Base-by-base conservation (phyloP, 257 asterid species). In the Rhazya stricta region DNA sequence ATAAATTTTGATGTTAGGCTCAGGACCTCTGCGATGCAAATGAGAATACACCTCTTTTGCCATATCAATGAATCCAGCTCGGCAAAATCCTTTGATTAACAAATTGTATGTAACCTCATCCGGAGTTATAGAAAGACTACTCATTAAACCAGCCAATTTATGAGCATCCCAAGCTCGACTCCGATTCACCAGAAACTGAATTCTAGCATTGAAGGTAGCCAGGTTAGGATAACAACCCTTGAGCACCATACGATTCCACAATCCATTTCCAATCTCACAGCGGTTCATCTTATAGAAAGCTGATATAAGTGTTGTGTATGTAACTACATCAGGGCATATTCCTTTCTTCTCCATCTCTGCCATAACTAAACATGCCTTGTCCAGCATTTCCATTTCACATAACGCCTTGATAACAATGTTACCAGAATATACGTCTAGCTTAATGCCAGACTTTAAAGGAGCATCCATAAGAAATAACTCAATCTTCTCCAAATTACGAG, bases 131-230 rank as follows among this genome's bases (percentile, higher is more conserved):
- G 81, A 76, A 34, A 70, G 39, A 5, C 77, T 34, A 63, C 81
- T 87, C 96, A 92, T 92, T 76, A 76, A 78, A 48, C 41, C 60
- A 83, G 89, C 74, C 80, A 89, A 60, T 79, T 84, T 85, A 78
- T 88, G 85, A 71, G 97, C 94, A 65, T 90, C 91, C 93, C 96
- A 90, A 5, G 96, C 88, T 61, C 93, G 88, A 32, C 92, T 86
- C 48, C 72, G 79, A 72, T 67, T 83, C 72, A 84, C 89, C 81
- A 90, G 81, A 81, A 84, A 92, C 82, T 92, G 97, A 77, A 92
- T 86, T 79, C 97, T 86, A 41, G 73, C 92, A 84, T 92, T 92
- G 68, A 87, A 92, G 63, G 97, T 92, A 4, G 92, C 96, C 19
- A 84, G 71, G 77, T 89, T 92, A 67, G 97, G 97, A 62, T 72